A percentile compares a stretch with the other conserved stretches of the same genome.
phyloP scores from a whole-genome alignment of 1,139 yeast genomes.

The Candida sojae region DNA sequence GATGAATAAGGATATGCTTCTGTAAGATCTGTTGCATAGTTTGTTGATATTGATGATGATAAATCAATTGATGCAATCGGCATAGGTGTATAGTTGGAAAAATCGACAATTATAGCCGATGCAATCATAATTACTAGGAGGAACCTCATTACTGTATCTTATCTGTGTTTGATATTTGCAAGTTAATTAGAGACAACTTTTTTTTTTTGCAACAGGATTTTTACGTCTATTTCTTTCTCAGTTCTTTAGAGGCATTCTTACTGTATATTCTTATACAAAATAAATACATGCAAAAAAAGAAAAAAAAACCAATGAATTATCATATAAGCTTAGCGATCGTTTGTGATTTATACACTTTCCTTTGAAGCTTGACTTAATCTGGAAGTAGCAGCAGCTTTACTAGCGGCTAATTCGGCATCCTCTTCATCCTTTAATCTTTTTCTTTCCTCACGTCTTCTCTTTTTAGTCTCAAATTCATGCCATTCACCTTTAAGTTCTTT shows the following conservation, averaged over 20 bases:
- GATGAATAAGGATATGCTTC: conserved; percentile 7
- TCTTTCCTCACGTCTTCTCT: conserved; percentile 67
- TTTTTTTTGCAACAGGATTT: conserved; percentile 5
- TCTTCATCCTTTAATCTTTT: conserved; percentile 41
- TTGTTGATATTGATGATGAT: neutral
- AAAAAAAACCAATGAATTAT: neutral
- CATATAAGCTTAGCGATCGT: neutral
- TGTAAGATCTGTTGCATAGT: neutral
- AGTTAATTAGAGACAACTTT: neutral
- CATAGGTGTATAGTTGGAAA: conserved; percentile 6
- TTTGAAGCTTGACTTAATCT: neutral
- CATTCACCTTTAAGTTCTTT: conserved; percentile 75
- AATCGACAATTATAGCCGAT: conserved; percentile 1
- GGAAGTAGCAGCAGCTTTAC: conserved; percentile 6
- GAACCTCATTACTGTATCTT: neutral
- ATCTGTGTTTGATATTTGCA: neutral
- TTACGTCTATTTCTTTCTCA: neutral
- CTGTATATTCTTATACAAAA: neutral
- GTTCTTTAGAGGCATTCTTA: neutral
- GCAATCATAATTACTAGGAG: neutral
- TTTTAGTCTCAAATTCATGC: conserved; percentile 96
- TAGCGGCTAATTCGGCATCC: conserved; percentile 14
- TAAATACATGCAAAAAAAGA: neutral
- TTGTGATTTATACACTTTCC: neutral
- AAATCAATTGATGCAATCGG: neutral